These are phyloP conservation scores for Cercospora sp. DNA, from an alignment of 2,329 filamentous ascomycete species.

Conservation along the genomic window DNA sequence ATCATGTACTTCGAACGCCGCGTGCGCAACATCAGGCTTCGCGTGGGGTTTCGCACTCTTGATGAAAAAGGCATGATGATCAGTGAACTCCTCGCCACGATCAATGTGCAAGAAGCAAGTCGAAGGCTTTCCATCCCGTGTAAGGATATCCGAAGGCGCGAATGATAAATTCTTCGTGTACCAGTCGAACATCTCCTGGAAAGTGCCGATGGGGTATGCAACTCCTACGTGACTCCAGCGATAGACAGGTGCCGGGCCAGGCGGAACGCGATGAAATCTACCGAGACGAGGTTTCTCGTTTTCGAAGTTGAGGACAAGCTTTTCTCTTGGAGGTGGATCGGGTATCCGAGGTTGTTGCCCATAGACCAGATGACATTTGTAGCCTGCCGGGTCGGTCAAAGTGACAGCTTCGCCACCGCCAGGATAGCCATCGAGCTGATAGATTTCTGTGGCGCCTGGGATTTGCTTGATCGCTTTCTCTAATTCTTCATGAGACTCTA, in stretches of 20 bases:
- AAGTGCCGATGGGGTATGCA: background rate
- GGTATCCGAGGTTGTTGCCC: slow-evolving; percentile 37
- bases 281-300: slow-evolving; percentile 40
- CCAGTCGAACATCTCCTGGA: slow-evolving; percentile 37
- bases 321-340: slow-evolving; percentile 22
- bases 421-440: slow-evolving; percentile 39
- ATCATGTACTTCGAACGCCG: slow-evolving; percentile 68
- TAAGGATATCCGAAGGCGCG: slow-evolving; percentile 42
- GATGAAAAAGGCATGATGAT: slow-evolving; percentile 59
- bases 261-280: slow-evolving; percentile 47
- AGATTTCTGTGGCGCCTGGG: slow-evolving; percentile 42
- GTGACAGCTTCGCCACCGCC: slow-evolving; percentile 44
- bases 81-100: slow-evolving; percentile 48
- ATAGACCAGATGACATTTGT: slow-evolving; percentile 45
- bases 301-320: slow-evolving; percentile 43
- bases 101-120: slow-evolving; percentile 58
- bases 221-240: background rate
- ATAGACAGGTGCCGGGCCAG: slow-evolving; percentile 51
- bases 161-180: slow-evolving; percentile 50
- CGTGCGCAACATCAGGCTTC: slow-evolving; percentile 59
- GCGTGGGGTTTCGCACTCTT: slow-evolving; percentile 24
- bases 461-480: slow-evolving; percentile 45
- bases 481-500: slow-evolving; percentile 46
- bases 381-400: slow-evolving; percentile 45
- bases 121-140: slow-evolving; percentile 31